Percentiles rank a stretch among this genome's conserved stretches.
phyloP scores from a whole-genome alignment of 306 rosid species.

The Amphicarpaea edgeworthii region DNA sequence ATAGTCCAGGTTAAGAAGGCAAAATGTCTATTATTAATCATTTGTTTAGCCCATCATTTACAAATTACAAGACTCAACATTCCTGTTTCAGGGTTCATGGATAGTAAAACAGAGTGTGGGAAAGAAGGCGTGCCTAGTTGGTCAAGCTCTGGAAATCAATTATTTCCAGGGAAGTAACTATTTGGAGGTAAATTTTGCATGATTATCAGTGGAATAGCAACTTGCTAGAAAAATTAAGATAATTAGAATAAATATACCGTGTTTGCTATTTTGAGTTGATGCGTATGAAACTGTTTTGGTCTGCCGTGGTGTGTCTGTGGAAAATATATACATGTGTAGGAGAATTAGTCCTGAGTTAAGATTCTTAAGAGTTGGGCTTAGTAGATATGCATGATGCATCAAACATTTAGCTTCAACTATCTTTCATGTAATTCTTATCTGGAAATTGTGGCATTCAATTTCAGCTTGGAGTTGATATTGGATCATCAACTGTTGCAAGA shows the following conservation, averaged over 20 bases:
- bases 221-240: conserved; percentile 18
- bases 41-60: conserved; percentile 18
- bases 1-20: conserved; percentile 11
- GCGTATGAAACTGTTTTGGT: conserved; percentile 21
- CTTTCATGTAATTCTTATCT: conserved; percentile 33
- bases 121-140: conserved; percentile 92
- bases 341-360: background rate
- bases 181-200: conserved; percentile 70
- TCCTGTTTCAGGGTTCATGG: conserved; percentile 88
- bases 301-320: background rate
- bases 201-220: conserved; percentile 2
- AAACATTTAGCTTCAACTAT: conserved; percentile 22
- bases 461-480: conserved; percentile 79
- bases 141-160: conserved; percentile 80
- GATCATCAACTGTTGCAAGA: conserved; percentile 93
- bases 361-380: conserved; percentile 21
- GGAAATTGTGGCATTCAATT: conserved; percentile 39
- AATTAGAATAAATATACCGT: background rate
- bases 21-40: conserved; percentile 5
- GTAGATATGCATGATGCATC: conserved; percentile 33
- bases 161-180: conserved; percentile 89
- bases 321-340: background rate
- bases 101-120: conserved; percentile 98
- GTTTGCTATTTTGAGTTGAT: conserved; percentile 23
- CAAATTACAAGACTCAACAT: conserved; percentile 30